Base-by-base conservation (phyloP, 306 rosid species). In the Dalbergia cochinchinensis region DNA sequence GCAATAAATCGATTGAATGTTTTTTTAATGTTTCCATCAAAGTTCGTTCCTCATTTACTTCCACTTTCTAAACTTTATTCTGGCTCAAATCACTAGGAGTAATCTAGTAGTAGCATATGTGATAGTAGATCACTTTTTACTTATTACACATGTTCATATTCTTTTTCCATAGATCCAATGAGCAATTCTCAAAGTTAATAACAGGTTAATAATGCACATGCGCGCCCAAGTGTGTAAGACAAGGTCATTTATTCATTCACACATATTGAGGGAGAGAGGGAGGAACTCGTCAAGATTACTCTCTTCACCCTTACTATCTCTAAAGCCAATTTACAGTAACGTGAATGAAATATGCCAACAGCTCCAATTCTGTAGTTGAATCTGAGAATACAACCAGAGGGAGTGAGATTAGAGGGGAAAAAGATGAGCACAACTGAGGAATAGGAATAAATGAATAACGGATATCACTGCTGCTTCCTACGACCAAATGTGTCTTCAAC, bases 401-500 rank as follows among this genome's bases (percentile, higher is more conserved):
- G 26, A 62, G 20, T 7, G 74, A 59, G 51, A 39, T 3, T 20
- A 10, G 35, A 72, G 42, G 39, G 44, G 33, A 26, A 11, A 68
- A 71, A 20, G 53, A 33, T 45, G 45, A 37, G 73, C 15, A 85
- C 54, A 68, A 37, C 34, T 41, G 34, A 76, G 41, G 31, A 37
- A 37, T 4, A 37, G 7, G 54, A 65, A 71, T 37, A 34, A 66
- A 72, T 18, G 14, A 42, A 2, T 6, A 44, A 62, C 59, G 59
- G 50, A 58, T 72, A 83, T 84, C 69, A 83, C 74, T 57, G 82
- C 71, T 76, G 54, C 83, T 87, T 88, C 65, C 69, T 71, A 61
- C 81, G 79, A 22, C 98, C 97, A 72, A 86, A 94, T 7, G 97
- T 92, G 87, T 92, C 99, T 84, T 94, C 97, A 66, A 78, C 87